These are phyloP conservation scores for Candida silvicultrix DNA, from an alignment of 805 yeast species.

Conservation along the genomic window DNA sequence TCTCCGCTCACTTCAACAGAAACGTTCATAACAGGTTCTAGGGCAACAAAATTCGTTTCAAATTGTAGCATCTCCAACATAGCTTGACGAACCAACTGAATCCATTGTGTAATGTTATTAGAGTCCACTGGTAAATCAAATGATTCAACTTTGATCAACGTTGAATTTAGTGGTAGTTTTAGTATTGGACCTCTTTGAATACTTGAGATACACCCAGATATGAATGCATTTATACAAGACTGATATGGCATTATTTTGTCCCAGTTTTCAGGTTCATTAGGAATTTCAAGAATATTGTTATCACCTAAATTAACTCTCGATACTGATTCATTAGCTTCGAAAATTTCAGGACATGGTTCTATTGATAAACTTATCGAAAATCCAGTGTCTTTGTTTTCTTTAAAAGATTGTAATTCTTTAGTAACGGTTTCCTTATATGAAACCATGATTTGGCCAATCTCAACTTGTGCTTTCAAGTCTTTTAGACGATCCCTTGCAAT, in stretches of 20 bases:
- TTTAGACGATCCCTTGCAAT: slow-evolving; percentile 76
- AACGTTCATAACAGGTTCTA: slow-evolving; percentile 88
- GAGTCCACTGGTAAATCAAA: slow-evolving; percentile 45
- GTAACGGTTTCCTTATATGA: slow-evolving; percentile 75
- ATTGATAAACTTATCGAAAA: slow-evolving; percentile 23
- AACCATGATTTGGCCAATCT: slow-evolving; percentile 78
- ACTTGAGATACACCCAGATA: slow-evolving; percentile 54
- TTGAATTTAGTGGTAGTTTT: slow-evolving; percentile 53
- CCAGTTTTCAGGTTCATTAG: slow-evolving; percentile 21
- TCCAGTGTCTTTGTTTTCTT: slow-evolving; percentile 19
- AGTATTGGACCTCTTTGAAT: slow-evolving; percentile 58
- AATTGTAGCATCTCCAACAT: slow-evolving; percentile 32
- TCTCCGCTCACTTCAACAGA: slow-evolving; percentile 59
- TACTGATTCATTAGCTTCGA: not conserved
- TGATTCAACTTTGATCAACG: slow-evolving; percentile 47
- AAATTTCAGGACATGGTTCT: slow-evolving; percentile 25
- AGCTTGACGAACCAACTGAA: slow-evolving; percentile 40
- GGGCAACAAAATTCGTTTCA: slow-evolving; percentile 37
- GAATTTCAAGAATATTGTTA: slow-evolving; percentile 27
- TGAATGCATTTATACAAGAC: slow-evolving; percentile 42
- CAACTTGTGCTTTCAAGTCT: slow-evolving; percentile 77
- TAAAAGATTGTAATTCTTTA: slow-evolving; percentile 5
- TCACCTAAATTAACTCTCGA: slow-evolving; percentile 24
- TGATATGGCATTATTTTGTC: slow-evolving; percentile 42
- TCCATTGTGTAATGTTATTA: slow-evolving; percentile 29